phyloP scores from a whole-genome alignment of 192 early-diverging fungal species.

The Coemansia nantahalensis region DNA sequence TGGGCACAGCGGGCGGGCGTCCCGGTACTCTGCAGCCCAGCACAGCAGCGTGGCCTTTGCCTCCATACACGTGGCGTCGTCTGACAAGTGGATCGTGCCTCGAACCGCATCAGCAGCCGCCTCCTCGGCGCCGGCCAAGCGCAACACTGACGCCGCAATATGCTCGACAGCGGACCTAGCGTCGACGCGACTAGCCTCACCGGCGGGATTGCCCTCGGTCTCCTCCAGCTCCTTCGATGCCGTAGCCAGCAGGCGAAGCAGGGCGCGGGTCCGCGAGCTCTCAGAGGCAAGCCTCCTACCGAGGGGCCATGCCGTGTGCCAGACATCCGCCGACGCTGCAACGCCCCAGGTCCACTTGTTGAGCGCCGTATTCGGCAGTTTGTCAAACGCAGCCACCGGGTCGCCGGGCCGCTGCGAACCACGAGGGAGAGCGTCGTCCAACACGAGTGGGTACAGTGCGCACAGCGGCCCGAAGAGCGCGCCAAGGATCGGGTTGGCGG shows the following conservation, averaged over 20 bases:
- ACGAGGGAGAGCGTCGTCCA: constrained; percentile 17
- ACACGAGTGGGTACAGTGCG: constrained; percentile 19
- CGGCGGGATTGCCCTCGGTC: background rate
- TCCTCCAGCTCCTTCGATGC: background rate
- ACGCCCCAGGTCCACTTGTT: constrained; percentile 36
- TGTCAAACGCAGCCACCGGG: constrained; percentile 11
- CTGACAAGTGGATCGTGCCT: background rate
- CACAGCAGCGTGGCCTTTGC: constrained; percentile 6
- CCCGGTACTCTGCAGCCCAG: constrained; percentile 4
- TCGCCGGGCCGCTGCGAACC: constrained; percentile 1
- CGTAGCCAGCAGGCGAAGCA: constrained; percentile 3
- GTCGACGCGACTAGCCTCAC: background rate
- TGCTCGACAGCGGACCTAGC: background rate
- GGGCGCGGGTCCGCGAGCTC: constrained; percentile 22
- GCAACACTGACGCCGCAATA: background rate
- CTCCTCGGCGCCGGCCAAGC: background rate
- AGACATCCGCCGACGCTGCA: constrained; percentile 19
- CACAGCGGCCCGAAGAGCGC: constrained; percentile 15
- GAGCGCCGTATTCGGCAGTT: constrained; percentile 7
- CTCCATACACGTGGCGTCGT: constrained; percentile 4
- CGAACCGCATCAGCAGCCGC: background rate
- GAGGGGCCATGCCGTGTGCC: constrained; percentile 27
- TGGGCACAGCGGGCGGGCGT: background rate
- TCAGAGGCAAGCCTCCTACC: constrained; percentile 38
- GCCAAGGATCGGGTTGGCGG: constrained; percentile 8